Evolutionary conservation across 2,329 filamentous ascomycete genomes (phyloP), one percentile per base, ranked within the genome.

Genomic region (Fusarium sp.): DNA sequence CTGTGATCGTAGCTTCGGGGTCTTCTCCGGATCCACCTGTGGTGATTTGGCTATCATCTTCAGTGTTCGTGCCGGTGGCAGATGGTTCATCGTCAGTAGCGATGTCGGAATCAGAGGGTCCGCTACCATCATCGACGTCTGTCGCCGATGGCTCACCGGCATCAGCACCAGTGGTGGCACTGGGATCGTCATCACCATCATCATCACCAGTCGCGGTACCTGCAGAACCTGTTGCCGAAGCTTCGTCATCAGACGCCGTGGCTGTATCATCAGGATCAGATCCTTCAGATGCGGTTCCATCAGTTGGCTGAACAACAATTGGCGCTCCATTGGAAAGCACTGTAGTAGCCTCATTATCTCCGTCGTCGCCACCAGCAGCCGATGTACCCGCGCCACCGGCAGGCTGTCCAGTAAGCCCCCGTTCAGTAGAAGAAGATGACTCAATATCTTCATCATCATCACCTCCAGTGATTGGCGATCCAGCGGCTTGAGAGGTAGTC

Each of bases 391-490:
- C 14, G 2, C 37, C 60, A 13, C n/a, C 61, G 12, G 61, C 63
- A 20, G 61, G 63, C 24, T 53, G 37, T 4, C 46, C 63, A 1
- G 54, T 65, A 3, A 65, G 30, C 3, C 20, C 18, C 2, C 3
- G 0, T 3, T 9, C 13, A 13, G 16, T 18, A 8, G 53, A 42
- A 2, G 34, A 27, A 4, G 53, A 20, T 20, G 20, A 58, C 0
- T 20, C 14, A 4, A 14, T 14, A 4, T 18, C 29, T 20, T 32
- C 20, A 2, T 24, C 20, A 4, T 6, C 24, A 7, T 12, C 24
- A 7, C 9, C 12, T 7, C 8, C 16, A 9, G 40, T 16, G 2
- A 34, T 13, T 3, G 24, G 20, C 2, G 29, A 12, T 1, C 10
- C n/a, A 18, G 29, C 24, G 20, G 10, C 8, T 10, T 11, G 5